Evolutionary conservation across 306 rosid species (phyloP), one percentile per base, ranked within the genome.

Genomic region (Castanea crenata): DNA sequence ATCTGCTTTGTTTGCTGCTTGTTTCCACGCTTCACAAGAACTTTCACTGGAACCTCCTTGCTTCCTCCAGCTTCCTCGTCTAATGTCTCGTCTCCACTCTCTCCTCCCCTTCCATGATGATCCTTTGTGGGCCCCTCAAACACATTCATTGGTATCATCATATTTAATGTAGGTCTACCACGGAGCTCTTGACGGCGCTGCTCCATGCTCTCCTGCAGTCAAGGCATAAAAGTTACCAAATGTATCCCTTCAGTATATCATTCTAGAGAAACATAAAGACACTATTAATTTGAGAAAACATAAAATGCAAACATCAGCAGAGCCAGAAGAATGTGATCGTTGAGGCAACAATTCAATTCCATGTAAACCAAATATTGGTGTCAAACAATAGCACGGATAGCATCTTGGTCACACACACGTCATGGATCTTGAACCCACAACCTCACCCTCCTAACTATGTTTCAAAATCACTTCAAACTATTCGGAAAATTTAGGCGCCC

Each of bases 21-120:
- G 93, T 89, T 96, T 74, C 99, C 99, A 74, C 99, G 98, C 92
- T 93, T 96, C 85, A 96, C 97, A 75, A 96, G 98, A 82, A 96
- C 99, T 88, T 85, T 96, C 86, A 96, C 99, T 85, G 85, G 99
- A 74, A 96, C 88, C 82, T 92, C 98, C 81, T 78, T 95, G 88
- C 79, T 92, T 84, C 88, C 88, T 25, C 88, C 89, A n/a, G 89
- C 86, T 76, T 89, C 94, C 76, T 93, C 97, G 62, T 89, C 96
- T 83, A 89, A 73, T 4, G 85, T 89, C 83, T 96, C 98, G 25
- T 93, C 98, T n/a, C 96, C 97, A 82, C 96, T 93, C 81, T 95
- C 98, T 85, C 96, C 98, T 73, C 94, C 92, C 73, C 91, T 89
- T 74, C 86, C 97, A 76, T 94, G 98, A 83, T 93, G 97, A 82